phyloP scores from a whole-genome alignment of 441 rosid genomes.

The Euphorbia corollata region DNA sequence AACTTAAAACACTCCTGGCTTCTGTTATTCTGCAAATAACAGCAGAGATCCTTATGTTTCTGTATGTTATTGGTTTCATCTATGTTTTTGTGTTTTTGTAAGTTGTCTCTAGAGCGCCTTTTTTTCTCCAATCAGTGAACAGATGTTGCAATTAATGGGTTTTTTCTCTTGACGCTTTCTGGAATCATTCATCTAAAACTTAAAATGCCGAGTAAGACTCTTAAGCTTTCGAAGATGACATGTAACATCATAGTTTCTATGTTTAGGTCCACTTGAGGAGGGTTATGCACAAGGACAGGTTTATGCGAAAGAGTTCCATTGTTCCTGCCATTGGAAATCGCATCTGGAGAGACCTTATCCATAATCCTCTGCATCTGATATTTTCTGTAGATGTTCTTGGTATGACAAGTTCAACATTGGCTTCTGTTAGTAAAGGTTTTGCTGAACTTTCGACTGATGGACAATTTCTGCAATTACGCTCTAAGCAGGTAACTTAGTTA shows the following conservation, averaged over 20 bases:
- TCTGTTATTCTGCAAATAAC: background rate
- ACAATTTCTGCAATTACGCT: slow-evolving; percentile 84
- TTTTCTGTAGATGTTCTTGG: slow-evolving; percentile 98
- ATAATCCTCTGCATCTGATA: slow-evolving; percentile 90
- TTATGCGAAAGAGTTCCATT: slow-evolving; percentile 91
- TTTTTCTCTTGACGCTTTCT: slow-evolving; percentile 1
- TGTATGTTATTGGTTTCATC: background rate
- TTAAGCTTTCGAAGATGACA: background rate
- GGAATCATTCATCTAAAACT: background rate
- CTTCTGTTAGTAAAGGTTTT: slow-evolving; percentile 95
- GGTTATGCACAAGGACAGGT: slow-evolving; percentile 87
- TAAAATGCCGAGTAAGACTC: background rate
- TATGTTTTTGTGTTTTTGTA: background rate
- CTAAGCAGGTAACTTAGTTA: slow-evolving; percentile 63
- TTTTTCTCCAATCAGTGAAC: background rate
- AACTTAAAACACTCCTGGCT: background rate
- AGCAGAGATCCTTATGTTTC: background rate
- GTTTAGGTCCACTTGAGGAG: slow-evolving; percentile 90
- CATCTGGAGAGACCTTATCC: slow-evolving; percentile 91
- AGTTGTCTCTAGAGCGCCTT: background rate
- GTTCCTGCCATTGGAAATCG: slow-evolving; percentile 82
- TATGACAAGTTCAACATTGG: slow-evolving; percentile 96
- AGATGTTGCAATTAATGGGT: background rate
- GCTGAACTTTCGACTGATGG: slow-evolving; percentile 99
- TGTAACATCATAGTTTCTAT: slow-evolving; percentile 15